Percentiles rank a stretch among this genome's conserved stretches.
These are phyloP conservation scores for Beverwykella pulmonaria DNA, from an alignment of 495 filamentous ascomycete genomes.

Conservation along the genomic window DNA sequence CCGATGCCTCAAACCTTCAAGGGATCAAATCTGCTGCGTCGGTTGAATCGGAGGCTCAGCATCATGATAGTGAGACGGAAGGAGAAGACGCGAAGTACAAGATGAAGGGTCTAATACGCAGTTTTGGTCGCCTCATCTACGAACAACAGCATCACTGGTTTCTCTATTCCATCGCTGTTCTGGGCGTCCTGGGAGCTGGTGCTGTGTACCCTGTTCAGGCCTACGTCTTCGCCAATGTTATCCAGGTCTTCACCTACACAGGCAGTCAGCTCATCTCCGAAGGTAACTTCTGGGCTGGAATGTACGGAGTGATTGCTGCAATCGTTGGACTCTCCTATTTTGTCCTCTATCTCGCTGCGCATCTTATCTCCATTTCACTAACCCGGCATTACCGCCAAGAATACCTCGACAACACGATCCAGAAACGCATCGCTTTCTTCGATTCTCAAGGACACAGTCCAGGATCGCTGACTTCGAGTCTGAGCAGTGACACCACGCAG, in stretches of 20 bases:
- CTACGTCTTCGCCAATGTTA: conserved; percentile 7
- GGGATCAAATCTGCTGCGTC: too few species aligned
- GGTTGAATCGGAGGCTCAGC: too few species aligned
- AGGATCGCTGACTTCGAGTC: conserved; percentile 81
- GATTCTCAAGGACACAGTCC: conserved; percentile 83
- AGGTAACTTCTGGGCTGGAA: conserved; percentile 91
- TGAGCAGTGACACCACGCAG: conserved; percentile 67
- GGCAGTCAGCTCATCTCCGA: conserved; percentile 73
- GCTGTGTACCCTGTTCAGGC: conserved; percentile 11
- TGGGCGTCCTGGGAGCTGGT: neutral
- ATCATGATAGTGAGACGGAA: too few species aligned
- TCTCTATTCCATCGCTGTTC: neutral
- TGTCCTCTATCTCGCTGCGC: too few species aligned
- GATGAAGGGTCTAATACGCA: conserved; percentile 81
- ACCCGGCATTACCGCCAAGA: conserved; percentile 59
- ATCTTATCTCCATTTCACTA: conserved; percentile 57
- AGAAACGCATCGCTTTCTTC: conserved; percentile 87
- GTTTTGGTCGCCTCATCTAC: conserved; percentile 62
- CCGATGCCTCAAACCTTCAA: too few species aligned
- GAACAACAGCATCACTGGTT: conserved; percentile 13
- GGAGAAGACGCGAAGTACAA: neutral
- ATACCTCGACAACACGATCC: conserved; percentile 81
- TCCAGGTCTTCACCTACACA: neutral
- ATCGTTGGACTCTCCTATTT: conserved; percentile 65
- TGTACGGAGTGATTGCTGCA: conserved; percentile 68